These are phyloP conservation scores for Pyracantha coccinea DNA, from an alignment of 331 rosid genomes.

Conservation along the genomic window DNA sequence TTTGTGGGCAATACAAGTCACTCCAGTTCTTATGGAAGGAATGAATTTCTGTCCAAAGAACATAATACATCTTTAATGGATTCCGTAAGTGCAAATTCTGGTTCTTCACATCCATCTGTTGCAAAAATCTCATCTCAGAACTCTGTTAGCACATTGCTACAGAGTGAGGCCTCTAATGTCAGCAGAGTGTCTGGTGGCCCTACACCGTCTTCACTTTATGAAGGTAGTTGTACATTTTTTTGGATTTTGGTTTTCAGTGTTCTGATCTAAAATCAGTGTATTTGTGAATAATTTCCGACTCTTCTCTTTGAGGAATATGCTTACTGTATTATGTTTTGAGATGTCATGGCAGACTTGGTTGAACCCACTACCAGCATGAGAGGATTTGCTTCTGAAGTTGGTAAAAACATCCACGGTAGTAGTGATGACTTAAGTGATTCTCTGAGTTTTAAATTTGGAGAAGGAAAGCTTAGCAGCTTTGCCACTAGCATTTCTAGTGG, in stretches of 20 bases:
- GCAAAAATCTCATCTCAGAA: slow-evolving; percentile 42
- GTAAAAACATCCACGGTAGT: slow-evolving; percentile 18
- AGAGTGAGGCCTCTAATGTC: slow-evolving; percentile 33
- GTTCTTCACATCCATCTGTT: slow-evolving; percentile 39
- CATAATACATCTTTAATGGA: slow-evolving; percentile 33
- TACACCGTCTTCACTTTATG: slow-evolving; percentile 31
- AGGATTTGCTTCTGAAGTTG: slow-evolving; percentile 28
- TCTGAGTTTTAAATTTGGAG: slow-evolving; percentile 28
- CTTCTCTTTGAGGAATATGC: slow-evolving; percentile 8
- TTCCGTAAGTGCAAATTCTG: slow-evolving; percentile 25
- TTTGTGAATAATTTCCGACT: not conserved
- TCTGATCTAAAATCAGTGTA: not conserved
- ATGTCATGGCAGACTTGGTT: slow-evolving; percentile 22
- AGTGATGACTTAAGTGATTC: slow-evolving; percentile 30
- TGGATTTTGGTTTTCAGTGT: not conserved
- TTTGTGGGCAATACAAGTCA: slow-evolving; percentile 33
- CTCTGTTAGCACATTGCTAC: slow-evolving; percentile 31
- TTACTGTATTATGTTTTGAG: slow-evolving; percentile 17
- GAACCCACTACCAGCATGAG: slow-evolving; percentile 10
- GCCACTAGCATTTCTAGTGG: slow-evolving; percentile 22
- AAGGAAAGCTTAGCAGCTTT: slow-evolving; percentile 27
- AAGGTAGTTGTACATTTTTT: slow-evolving; percentile 35
- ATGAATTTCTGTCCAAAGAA: slow-evolving; percentile 34
- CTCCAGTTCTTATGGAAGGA: slow-evolving; percentile 32
- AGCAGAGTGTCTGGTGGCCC: slow-evolving; percentile 23